Base-by-base conservation (phyloP, 352 stramenopile species). In the Phytophthora hibernalis region DNA sequence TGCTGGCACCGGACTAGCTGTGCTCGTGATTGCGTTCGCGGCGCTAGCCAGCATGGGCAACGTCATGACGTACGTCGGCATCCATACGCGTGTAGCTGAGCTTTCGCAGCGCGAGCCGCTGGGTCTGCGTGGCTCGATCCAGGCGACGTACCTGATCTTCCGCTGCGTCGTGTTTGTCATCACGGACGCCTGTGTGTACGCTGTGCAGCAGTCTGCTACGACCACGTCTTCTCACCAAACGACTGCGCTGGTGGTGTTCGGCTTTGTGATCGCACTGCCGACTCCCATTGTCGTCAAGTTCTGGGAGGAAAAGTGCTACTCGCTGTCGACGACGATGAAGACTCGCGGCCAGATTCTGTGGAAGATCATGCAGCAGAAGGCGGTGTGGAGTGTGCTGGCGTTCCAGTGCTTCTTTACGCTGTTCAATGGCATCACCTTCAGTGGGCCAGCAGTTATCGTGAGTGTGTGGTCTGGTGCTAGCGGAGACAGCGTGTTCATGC, bases 341-440 rank as follows among this genome's bases (percentile, higher is more conserved):
- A 67, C 75, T 5, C 74, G 72, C 1, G 68, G 61, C 2, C 65
- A 72, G 54, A 79, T 84, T 18, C 56, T 83, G 13, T 84, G 75
- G 79, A 78, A 76, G 43, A 75, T 85, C 56, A 77, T 85, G 71
- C 76, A 85, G 55, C 77, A 85, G 52, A 84, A 82, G 31, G 79
- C 77, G 0, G 69, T 85, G 54, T 85, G 79, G 76, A 75, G 63
- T 8, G 71, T 80, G 8, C 12, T 87, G 15, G 42, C 48, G 1
- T 87, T 87, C 58, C 61, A 74, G 18, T 79, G 61, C 42, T 71
- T 80, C 50, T 85, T 79, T 56, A 77, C 74, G 4, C 47, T 88
- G 0, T 84, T 88, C 38, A 65, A 70, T 24, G 37, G 47, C 15
- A 74, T 87, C 43, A 52, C 56, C 1, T 82, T 87, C 61, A 64